phyloP scores from a whole-genome alignment of 116 monocot genomes.

The Phalaenopsis hybrid region DNA sequence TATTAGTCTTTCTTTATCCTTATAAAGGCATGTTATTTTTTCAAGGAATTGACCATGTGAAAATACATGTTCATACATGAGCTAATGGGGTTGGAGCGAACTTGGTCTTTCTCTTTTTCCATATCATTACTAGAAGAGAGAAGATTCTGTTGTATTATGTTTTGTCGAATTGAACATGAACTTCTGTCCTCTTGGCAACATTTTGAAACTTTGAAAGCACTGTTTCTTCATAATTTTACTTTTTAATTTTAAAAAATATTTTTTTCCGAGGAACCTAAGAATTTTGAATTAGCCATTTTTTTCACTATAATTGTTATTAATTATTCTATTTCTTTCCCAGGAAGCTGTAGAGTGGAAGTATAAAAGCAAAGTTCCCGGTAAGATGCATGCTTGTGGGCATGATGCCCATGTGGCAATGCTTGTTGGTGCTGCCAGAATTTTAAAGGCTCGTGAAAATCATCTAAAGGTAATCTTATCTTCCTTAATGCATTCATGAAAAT shows the following conservation, averaged over 20 bases:
- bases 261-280: not conserved
- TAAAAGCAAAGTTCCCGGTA: slow-evolving; percentile 58
- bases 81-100: too few species aligned
- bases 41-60: too few species aligned
- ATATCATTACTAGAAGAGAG: too few species aligned
- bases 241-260: not conserved
- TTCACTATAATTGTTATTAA: not conserved
- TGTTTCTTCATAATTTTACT: not conserved
- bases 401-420: slow-evolving; percentile 84
- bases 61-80: too few species aligned
- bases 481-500: not conserved
- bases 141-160: not conserved
- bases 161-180: not conserved
- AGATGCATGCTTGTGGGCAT: slow-evolving; percentile 89
- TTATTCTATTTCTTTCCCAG: slow-evolving; percentile 13
- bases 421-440: slow-evolving; percentile 66
- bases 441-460: slow-evolving; percentile 50
- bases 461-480: slow-evolving; percentile 37
- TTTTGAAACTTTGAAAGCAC: not conserved
- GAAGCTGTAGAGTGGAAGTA: slow-evolving; percentile 75
- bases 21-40: too few species aligned
- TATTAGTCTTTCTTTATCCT: too few species aligned
- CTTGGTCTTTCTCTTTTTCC: too few species aligned
- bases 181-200: not conserved
- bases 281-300: not conserved